These are phyloP conservation scores for Exophiala calicioides DNA, from an alignment of 2,329 filamentous ascomycete genomes.

Conservation along the genomic window DNA sequence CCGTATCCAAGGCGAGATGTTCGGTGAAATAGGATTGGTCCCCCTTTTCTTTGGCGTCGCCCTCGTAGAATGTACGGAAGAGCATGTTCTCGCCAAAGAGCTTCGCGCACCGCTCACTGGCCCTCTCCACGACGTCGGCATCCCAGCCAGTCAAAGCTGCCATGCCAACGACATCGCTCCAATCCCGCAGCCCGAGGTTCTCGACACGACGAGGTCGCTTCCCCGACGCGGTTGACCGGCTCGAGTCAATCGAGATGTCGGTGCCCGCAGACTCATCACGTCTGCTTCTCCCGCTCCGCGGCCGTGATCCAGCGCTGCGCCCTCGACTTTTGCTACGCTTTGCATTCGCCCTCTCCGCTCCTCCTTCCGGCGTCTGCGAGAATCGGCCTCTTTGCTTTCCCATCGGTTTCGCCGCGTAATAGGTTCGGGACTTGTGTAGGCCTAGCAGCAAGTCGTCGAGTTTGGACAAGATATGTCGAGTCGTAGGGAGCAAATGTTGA, in stretches of 20 bases:
- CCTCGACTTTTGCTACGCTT: not conserved
- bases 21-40: slow-evolving; percentile 21
- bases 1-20: slow-evolving; percentile 18
- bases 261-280: slow-evolving; percentile 12
- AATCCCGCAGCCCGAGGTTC: slow-evolving; percentile 62
- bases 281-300: not conserved
- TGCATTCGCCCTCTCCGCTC: too few species aligned
- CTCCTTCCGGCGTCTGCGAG: slow-evolving; percentile 3
- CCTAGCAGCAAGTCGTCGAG: slow-evolving; percentile 70
- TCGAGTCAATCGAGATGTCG: slow-evolving; percentile 10
- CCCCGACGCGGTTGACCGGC: not conserved
- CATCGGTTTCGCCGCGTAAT: slow-evolving; percentile 40
- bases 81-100: slow-evolving; percentile 74
- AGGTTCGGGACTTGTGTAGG: slow-evolving; percentile 67
- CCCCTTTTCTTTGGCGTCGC: slow-evolving; percentile 18
- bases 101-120: slow-evolving; percentile 71
- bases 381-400: slow-evolving; percentile 12
- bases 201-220: slow-evolving; percentile 8
- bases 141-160: slow-evolving; percentile 75
- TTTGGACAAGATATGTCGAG: slow-evolving; percentile 68
- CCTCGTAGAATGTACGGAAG: slow-evolving; percentile 58
- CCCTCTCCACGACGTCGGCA: slow-evolving; percentile 62
- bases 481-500: slow-evolving; percentile 64
- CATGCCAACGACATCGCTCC: slow-evolving; percentile 80
- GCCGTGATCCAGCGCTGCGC: slow-evolving; percentile 9